Conservation (phyloP, 176 grass and related monocot genomes). For the Pharus latifolius region DNA sequence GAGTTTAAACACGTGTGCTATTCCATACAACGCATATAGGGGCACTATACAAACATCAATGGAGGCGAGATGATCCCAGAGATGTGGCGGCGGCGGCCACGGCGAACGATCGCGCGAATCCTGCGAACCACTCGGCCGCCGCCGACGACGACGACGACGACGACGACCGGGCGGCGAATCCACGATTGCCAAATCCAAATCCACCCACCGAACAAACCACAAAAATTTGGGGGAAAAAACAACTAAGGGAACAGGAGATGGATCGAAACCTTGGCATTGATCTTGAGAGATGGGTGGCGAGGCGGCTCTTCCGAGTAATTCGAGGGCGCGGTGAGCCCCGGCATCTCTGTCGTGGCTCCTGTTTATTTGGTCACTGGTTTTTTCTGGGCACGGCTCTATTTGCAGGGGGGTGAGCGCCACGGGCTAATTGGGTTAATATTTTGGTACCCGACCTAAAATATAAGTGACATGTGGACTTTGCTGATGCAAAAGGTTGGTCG, state of each 20-base stretch:
- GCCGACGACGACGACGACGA: too few relatives aligned
- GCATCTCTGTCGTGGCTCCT: conserved; percentile 60
- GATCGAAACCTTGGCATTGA: conserved; percentile 65
- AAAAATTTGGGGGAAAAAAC: not conserved
- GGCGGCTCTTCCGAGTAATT: conserved; percentile 74
- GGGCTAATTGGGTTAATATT: too few relatives aligned
- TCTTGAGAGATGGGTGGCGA: conserved; percentile 67
- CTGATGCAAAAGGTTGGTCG: too few relatives aligned
- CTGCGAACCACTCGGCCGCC: not conserved
- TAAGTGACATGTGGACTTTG: too few relatives aligned
- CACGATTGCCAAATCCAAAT: not conserved
- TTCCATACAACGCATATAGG: not conserved
- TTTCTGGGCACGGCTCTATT: too few relatives aligned
- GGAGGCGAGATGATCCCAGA: not conserved
- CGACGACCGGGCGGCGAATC: conserved; percentile 2
- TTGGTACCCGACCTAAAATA: too few relatives aligned
- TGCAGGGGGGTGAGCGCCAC: too few relatives aligned
- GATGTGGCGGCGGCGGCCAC: not conserved
- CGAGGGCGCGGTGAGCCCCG: conserved; percentile 58
- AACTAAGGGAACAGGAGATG: not conserved
- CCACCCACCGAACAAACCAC: not conserved
- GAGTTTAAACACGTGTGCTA: too few relatives aligned
- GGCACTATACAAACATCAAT: not conserved
- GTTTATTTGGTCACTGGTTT: too few relatives aligned
- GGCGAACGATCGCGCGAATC: not conserved